Evolutionary conservation across 176 grass and related monocot genomes (phyloP).

Genomic region (Thinopyrum elongatum): DNA sequence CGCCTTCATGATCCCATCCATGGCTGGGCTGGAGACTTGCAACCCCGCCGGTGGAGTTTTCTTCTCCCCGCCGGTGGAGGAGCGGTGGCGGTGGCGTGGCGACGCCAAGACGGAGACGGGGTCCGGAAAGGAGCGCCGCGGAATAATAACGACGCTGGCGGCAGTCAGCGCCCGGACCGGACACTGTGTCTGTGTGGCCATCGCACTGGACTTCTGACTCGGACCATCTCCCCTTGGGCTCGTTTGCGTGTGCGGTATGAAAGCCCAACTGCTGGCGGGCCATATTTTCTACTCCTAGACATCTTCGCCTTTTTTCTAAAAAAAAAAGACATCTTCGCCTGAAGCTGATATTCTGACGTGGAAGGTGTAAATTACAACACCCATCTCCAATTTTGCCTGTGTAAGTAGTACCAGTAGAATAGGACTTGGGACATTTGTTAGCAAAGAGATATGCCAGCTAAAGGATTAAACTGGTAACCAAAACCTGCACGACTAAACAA

Average conservation of each 20-base stretch:
- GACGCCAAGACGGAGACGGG: not conserved
- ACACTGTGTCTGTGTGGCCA: not conserved
- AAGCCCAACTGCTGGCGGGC: not conserved
- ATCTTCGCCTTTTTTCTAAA: no score
- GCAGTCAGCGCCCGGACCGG: not conserved
- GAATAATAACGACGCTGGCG: not conserved
- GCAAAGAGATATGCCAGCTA: no score
- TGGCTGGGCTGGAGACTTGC: conserved; percentile 8
- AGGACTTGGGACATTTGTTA: no score
- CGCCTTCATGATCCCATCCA: conserved; percentile 84
- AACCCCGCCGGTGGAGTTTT: not conserved
- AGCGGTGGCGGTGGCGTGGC: not conserved
- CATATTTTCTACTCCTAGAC: no score
- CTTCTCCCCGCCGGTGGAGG: not conserved
- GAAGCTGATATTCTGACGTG: no score
- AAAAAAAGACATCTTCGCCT: no score
- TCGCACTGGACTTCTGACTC: not conserved
- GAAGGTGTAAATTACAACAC: no score
- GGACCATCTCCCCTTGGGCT: not conserved
- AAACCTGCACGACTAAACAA: not conserved
- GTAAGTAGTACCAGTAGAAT: no score
- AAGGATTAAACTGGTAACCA: no score
- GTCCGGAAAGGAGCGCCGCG: no score
- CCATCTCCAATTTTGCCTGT: no score
- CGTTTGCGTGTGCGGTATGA: not conserved